A percentile compares a stretch with the other conserved stretches of the same genome.
Conservation (phyloP, 768 basidiomycete genomes). For the Pleurotus pulmonarius region DNA sequence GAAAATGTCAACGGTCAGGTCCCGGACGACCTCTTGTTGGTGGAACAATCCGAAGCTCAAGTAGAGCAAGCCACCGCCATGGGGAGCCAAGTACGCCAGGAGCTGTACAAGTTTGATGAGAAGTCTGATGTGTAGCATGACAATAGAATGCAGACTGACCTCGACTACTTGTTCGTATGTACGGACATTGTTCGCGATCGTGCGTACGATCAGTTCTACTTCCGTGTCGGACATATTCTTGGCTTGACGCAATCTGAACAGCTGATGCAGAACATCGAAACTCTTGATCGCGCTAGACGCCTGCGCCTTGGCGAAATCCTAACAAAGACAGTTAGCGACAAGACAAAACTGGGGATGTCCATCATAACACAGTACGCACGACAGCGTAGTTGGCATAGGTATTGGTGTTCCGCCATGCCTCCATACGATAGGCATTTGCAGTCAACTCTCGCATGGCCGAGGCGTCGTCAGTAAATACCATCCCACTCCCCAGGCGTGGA, state of each 20-base stretch:
- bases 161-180: conserved; percentile 89
- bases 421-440: conserved; percentile 79
- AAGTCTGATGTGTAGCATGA: not conserved
- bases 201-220: conserved; percentile 68
- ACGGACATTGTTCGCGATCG: conserved; percentile 66
- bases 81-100: conserved; percentile 71
- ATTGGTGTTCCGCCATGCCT: conserved; percentile 87
- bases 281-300: conserved; percentile 62
- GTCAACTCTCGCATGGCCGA: conserved; percentile 65
- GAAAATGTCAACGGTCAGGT: conserved; percentile 80
- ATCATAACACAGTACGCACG: conserved; percentile 34
- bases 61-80: conserved; percentile 79
- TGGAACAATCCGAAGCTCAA: conserved; percentile 92
- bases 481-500: conserved; percentile 72
- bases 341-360: too few relatives aligned
- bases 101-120: conserved; percentile 46
- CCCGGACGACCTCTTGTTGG: conserved; percentile 70
- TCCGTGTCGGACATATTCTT: conserved; percentile 74
- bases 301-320: conserved; percentile 68
- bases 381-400: conserved; percentile 70
- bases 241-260: conserved; percentile 73
- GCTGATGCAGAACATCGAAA: conserved; percentile 84
- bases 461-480: conserved; percentile 72
- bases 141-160: conserved; percentile 37
- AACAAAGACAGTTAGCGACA: conserved; percentile 6